Base-by-base conservation (phyloP, 2,329 filamentous ascomycete genomes). In the Verticillium nubilum region DNA sequence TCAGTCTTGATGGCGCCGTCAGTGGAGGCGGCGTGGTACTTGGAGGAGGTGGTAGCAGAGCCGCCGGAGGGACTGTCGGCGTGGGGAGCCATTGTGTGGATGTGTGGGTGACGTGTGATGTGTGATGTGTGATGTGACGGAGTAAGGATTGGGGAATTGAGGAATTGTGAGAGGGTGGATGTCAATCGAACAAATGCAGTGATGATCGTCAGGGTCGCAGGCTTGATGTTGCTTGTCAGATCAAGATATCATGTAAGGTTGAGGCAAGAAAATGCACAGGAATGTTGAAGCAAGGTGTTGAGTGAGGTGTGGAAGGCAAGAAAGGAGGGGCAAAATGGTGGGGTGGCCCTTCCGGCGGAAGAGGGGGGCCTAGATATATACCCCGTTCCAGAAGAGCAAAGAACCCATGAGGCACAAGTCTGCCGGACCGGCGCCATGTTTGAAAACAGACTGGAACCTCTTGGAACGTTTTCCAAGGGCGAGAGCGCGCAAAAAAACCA, bases 1-100 rank as follows among this genome's bases (percentile, higher is more conserved):
- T 99, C 95, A 58, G 87, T 79, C 58, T 86, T 78, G 73, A 97
- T 96, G 68, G 95, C 94, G 67, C 84, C 81, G 60, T 87, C 79
- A 52, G 92, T 93, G 27, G 94, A 92, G 23, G 90, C 74, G 59
- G 92, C 84, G 78, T 97, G 95, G 79, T 83, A 86, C 66, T 78
- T 78, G 25, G 68, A 65, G 54, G 68, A 67, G 60, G 61, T 58
- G 62, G 61, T 64, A 60, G 67, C 65, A 60, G 65, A 61, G 64
- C 73, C 76, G 65, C 72, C 74, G 66, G 68, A 67, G 60, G 69
- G 61, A 68, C 68, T 72, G 68, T 84, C 75, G 69, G 83, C 82
- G 78, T 86, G 83, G 65, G 84, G 83, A 67, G 85, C 81, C 85
- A 87, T 87, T 67, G 60, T 74, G 67, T 63, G 35, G 58, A 13